A percentile compares a stretch with the other conserved stretches of the same genome.
Evolutionary conservation across 768 basidiomycete species (phyloP).

Genomic region (Exidia glandulosa): DNA sequence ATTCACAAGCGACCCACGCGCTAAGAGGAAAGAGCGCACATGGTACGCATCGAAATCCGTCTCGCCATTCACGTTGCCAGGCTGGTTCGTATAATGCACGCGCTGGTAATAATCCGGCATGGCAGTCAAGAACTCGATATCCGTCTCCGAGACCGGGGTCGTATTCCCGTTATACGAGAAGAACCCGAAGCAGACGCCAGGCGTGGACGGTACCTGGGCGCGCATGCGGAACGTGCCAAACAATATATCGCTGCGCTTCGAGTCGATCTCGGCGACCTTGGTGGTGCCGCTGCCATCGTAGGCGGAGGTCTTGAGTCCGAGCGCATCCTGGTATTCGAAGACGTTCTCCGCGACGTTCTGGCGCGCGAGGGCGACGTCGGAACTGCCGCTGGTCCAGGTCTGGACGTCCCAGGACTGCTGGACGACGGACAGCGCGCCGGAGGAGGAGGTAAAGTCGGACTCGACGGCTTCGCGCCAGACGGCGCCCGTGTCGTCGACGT

Average conservation of each 20-base stretch:
- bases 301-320: slow-evolving; percentile 7
- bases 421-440: slow-evolving; percentile 3
- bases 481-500: slow-evolving; percentile 2
- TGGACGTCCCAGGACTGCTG: slow-evolving; percentile 1
- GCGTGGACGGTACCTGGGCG: slow-evolving; percentile 7
- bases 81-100: slow-evolving; percentile 12
- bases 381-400: neutral
- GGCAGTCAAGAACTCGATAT: slow-evolving; percentile 10
- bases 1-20: neutral
- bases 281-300: slow-evolving; percentile 7
- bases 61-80: slow-evolving; percentile 8
- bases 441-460: slow-evolving; percentile 5
- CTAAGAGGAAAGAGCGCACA: neutral
- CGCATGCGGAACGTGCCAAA: slow-evolving; percentile 12
- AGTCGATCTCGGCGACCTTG: slow-evolving; percentile 7
- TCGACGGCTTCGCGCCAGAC: slow-evolving; percentile 9
- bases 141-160: slow-evolving; percentile 1
- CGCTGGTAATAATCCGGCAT: slow-evolving; percentile 8
- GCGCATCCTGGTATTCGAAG: slow-evolving; percentile 5
- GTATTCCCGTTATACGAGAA: slow-evolving; percentile 7
- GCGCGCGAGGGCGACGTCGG: neutral
- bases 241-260: slow-evolving; percentile 1
- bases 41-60: slow-evolving; percentile 7
- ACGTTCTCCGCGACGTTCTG: neutral
- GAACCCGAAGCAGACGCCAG: slow-evolving; percentile 8